Conservation (phyloP, 2,329 filamentous ascomycete genomes). For the Penicillium sp. region DNA sequence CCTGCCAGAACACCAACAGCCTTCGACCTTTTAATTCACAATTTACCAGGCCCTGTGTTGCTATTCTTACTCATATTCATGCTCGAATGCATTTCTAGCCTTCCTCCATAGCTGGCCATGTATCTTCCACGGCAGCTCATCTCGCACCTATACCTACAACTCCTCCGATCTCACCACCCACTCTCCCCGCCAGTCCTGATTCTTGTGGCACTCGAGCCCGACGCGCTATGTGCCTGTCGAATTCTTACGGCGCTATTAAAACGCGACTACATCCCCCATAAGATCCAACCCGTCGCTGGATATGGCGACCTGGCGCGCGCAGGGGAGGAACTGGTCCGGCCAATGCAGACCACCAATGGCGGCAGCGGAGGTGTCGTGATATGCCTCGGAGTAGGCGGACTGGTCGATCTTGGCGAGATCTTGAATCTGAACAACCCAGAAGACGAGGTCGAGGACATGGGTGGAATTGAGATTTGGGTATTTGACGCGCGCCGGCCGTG, state of each 20-base stretch:
- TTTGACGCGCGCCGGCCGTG: constrained; percentile 90
- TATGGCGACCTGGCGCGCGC: constrained; percentile 86
- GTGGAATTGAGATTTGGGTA: constrained; percentile 93
- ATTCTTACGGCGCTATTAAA: constrained; percentile 93
- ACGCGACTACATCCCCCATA: constrained; percentile 96
- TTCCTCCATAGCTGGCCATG: constrained; percentile 62
- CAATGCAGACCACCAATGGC: constrained; percentile 84
- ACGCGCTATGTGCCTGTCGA: constrained; percentile 92
- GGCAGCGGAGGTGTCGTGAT: constrained; percentile 88
- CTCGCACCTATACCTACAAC: constrained; percentile 87
- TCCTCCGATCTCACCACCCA: constrained; percentile 85
- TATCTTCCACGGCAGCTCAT: constrained; percentile 91
- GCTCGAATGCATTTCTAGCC: constrained; percentile 29
- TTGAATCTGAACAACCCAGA: constrained; percentile 77
- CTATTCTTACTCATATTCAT: constrained; percentile 32
- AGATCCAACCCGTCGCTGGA: constrained; percentile 91
- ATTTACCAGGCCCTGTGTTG: constrained; percentile 1
- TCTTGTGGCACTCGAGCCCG: constrained; percentile 90
- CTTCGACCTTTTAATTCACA: background rate
- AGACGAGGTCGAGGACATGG: constrained; percentile 66
- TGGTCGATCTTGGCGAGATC: constrained; percentile 83
- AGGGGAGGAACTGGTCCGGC: constrained; percentile 77
- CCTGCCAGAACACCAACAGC: constrained; percentile 7
- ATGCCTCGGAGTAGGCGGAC: constrained; percentile 88
- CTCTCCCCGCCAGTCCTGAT: constrained; percentile 89